Percentiles rank a stretch among this genome's conserved stretches.
Evolutionary conservation across 164 flowering plant genomes (phyloP).

Genomic region (Santalum album): DNA sequence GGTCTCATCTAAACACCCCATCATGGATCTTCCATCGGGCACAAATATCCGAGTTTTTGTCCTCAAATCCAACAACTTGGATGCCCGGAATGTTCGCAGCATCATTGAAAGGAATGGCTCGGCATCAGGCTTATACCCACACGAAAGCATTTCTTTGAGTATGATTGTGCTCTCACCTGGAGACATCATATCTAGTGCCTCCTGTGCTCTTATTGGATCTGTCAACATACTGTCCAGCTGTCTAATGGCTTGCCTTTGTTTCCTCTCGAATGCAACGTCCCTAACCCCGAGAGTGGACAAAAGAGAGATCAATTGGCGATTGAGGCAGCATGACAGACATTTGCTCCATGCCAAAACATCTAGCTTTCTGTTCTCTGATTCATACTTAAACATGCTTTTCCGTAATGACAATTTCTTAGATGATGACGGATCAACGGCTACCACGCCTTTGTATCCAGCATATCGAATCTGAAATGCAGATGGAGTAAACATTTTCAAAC

Average conservation of each 20-base stretch:
- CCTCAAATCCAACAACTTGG: constrained; percentile 59
- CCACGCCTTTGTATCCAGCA: constrained; percentile 92
- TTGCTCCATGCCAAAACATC: constrained; percentile 78
- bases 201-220: constrained; percentile 56
- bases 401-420: constrained; percentile 50
- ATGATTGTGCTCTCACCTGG: constrained; percentile 60
- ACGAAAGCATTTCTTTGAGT: constrained; percentile 66
- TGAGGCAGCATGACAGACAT: constrained; percentile 71
- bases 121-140: constrained; percentile 69
- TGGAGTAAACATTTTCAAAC: constrained; percentile 30
- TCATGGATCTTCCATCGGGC: constrained; percentile 65
- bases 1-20: constrained; percentile 94
- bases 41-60: constrained; percentile 60
- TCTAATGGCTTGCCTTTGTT: constrained; percentile 57
- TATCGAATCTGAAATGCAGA: constrained; percentile 86
- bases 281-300: constrained; percentile 77
- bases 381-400: constrained; percentile 67
- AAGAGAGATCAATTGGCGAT: constrained; percentile 78
- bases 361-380: constrained; percentile 44
- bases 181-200: constrained; percentile 64
- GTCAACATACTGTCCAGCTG: constrained; percentile 48
- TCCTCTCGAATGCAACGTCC: constrained; percentile 53
- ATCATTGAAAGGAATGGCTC: constrained; percentile 92
- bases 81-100: constrained; percentile 60
- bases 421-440: constrained; percentile 73